These are phyloP conservation scores for Malassezia sympodialis DNA, from an alignment of 1,284 basidiomycete species.

Conservation along the genomic window DNA sequence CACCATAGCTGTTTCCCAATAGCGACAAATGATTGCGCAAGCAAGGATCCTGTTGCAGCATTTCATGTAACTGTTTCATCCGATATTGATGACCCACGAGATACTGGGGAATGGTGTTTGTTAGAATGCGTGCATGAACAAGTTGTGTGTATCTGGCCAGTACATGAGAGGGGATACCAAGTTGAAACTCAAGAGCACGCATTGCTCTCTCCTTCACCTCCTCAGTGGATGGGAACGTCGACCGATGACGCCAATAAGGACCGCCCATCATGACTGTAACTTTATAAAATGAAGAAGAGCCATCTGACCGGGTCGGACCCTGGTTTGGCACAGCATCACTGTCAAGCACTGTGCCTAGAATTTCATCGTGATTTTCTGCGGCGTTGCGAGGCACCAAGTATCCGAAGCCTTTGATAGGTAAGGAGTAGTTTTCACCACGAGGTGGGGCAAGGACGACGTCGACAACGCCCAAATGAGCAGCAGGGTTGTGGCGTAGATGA, in stretches of 20 bases:
- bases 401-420: conserved; percentile 73
- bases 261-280: conserved; percentile 87
- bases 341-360: conserved; percentile 58
- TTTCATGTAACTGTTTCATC: conserved; percentile 57
- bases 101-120: conserved; percentile 72
- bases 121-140: conserved; percentile 56
- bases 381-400: conserved; percentile 76
- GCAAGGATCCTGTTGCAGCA: conserved; percentile 48
- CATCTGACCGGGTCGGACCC: conserved; percentile 14
- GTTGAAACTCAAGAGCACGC: conserved; percentile 25
- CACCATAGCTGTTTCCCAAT: conserved; percentile 74
- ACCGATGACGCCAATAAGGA: conserved; percentile 44
- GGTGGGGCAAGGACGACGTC: conserved; percentile 30
- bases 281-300: conserved; percentile 52
- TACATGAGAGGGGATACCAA: conserved; percentile 22
- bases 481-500: conserved; percentile 43
- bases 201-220: conserved; percentile 25
- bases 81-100: conserved; percentile 63
- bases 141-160: conserved; percentile 25
- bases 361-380: conserved; percentile 52
- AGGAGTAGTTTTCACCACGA: conserved; percentile 57
- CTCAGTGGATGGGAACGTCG: conserved; percentile 50
- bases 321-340: conserved; percentile 48
- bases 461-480: conserved; percentile 40
- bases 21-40: conserved; percentile 60